Conservation (phyloP, 2,329 filamentous ascomycete species). For the Rasamsonia emersonii region DNA sequence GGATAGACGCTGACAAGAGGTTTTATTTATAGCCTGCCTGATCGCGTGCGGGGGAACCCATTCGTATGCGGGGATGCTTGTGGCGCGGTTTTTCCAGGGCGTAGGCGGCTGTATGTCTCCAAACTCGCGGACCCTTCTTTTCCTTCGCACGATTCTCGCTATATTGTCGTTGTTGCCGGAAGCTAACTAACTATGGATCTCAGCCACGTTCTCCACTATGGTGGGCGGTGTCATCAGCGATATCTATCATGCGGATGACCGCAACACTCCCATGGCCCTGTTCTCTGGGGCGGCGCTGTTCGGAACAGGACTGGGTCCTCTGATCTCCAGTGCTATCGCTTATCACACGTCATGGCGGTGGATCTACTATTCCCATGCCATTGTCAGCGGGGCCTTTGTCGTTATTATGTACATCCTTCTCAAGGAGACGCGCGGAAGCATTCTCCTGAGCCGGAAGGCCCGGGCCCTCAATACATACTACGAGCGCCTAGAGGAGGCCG, state of each 20-base stretch:
- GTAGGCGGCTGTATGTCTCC: conserved; percentile 58
- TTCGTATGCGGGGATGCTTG: conserved; percentile 62
- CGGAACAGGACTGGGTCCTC: conserved; percentile 70
- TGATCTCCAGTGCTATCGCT: conserved; percentile 62
- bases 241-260: conserved; percentile 66
- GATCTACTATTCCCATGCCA: conserved; percentile 81
- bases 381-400: conserved; percentile 57
- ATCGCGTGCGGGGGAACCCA: conserved; percentile 64
- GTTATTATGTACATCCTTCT: conserved; percentile 60
- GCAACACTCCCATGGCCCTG: conserved; percentile 83
- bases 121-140: conserved; percentile 2
- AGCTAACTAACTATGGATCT: not conserved
- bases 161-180: conserved; percentile 5
- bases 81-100: conserved; percentile 68
- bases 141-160: conserved; percentile 1
- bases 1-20: conserved; percentile 6
- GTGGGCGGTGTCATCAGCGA: conserved; percentile 88
- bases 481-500: conserved; percentile 58
- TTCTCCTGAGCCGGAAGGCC: conserved; percentile 70
- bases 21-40: conserved; percentile 44
- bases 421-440: conserved; percentile 72
- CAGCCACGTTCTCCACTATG: conserved; percentile 68
- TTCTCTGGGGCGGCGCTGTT: conserved; percentile 73
- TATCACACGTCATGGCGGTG: conserved; percentile 66
- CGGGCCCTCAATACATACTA: conserved; percentile 70